A percentile compares a stretch with the other conserved stretches of the same genome.
Evolutionary conservation across 2,329 filamentous ascomycete species (phyloP).

Genomic region (Monosporascus sp.): DNA sequence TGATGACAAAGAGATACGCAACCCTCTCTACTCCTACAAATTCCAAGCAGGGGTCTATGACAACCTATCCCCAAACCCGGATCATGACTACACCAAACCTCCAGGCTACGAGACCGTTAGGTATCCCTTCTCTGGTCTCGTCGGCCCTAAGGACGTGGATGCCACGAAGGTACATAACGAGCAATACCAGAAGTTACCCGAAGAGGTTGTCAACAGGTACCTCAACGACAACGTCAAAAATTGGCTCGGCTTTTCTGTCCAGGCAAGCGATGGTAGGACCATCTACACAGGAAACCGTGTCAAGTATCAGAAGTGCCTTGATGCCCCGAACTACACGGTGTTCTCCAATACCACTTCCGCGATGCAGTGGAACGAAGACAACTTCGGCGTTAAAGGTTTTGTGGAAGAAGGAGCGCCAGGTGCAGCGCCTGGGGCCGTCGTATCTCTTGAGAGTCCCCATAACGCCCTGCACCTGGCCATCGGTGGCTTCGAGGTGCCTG

Average conservation of each 20-base stretch:
- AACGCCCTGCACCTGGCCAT: too few relatives aligned
- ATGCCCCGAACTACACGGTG: conserved; percentile 27
- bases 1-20: conserved; percentile 1
- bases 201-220: too few relatives aligned
- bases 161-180: conserved; percentile 1
- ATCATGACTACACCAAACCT: conserved; percentile 7
- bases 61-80: background rate
- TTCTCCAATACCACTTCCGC: conserved; percentile 26
- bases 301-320: conserved; percentile 12
- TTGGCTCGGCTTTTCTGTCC: too few relatives aligned
- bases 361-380: conserved; percentile 14
- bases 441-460: too few relatives aligned
- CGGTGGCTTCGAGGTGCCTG: too few relatives aligned
- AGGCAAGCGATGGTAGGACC: too few relatives aligned
- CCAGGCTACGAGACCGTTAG: conserved; percentile 6
- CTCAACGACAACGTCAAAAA: too few relatives aligned
- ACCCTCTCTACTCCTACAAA: conserved; percentile 20
- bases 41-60: conserved; percentile 13
- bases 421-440: too few relatives aligned
- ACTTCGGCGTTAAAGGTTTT: background rate
- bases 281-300: too few relatives aligned
- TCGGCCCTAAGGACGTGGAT: conserved; percentile 1
- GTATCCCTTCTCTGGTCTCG: conserved; percentile 12
- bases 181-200: too few relatives aligned
- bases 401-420: too few relatives aligned